A percentile compares a stretch with the other conserved stretches of the same genome.
phyloP scores from a whole-genome alignment of 208 protist genomes.

The Trypanosomatidae sp. region DNA sequence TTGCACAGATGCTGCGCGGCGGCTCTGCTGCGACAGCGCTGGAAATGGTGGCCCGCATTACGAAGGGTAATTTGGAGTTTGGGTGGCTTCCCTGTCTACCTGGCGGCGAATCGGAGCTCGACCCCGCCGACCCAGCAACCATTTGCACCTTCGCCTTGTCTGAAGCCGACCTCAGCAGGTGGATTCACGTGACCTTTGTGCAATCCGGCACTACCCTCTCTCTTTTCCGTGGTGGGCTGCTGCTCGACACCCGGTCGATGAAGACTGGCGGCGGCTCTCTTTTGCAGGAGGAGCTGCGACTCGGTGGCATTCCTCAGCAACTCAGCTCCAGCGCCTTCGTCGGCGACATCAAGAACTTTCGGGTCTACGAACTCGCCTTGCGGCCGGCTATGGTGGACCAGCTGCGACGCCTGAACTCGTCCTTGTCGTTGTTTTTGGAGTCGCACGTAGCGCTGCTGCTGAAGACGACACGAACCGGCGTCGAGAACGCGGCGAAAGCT shows the following conservation, averaged over 20 bases:
- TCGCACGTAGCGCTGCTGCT: slow-evolving; percentile 42
- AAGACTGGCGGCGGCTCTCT: slow-evolving; percentile 29
- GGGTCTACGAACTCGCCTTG: slow-evolving; percentile 71
- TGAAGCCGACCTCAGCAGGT: slow-evolving; percentile 24
- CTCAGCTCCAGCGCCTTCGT: slow-evolving; percentile 35
- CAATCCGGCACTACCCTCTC: slow-evolving; percentile 52
- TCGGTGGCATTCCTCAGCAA: slow-evolving; percentile 56
- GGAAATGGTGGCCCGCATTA: slow-evolving; percentile 55
- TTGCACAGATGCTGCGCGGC: slow-evolving; percentile 49
- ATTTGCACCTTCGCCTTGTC: slow-evolving; percentile 26
- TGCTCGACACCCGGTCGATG: slow-evolving; percentile 44
- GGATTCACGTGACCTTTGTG: slow-evolving; percentile 77
- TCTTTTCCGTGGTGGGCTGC: slow-evolving; percentile 63
- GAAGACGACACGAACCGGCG: slow-evolving; percentile 21
- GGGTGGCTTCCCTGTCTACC: slow-evolving; percentile 39
- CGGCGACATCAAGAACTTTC: slow-evolving; percentile 74
- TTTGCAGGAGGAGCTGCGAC: slow-evolving; percentile 57
- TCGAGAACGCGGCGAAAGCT: slow-evolving; percentile 41
- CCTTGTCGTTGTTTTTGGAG: slow-evolving; percentile 34
- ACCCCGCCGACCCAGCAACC: slow-evolving; percentile 4
- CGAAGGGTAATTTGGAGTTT: slow-evolving; percentile 50
- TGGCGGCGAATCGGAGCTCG: slow-evolving; percentile 18
- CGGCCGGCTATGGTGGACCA: slow-evolving; percentile 51
- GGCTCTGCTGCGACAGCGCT: slow-evolving; percentile 4
- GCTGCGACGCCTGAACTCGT: slow-evolving; percentile 34